Evolutionary conservation across 129 eudicot species (phyloP).

Genomic region (Artemisia annua): DNA sequence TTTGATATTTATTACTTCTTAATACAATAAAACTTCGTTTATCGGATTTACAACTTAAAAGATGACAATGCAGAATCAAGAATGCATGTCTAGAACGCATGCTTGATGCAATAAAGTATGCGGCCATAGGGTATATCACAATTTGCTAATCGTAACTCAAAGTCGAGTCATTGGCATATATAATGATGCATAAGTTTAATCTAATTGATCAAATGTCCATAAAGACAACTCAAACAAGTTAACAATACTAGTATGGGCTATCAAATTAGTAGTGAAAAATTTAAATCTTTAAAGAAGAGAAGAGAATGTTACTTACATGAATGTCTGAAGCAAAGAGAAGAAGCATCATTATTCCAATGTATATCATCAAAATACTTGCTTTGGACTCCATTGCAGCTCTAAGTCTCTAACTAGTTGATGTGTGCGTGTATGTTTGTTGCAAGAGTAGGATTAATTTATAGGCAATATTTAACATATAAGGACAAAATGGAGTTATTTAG

Average conservation of each 20-base stretch:
- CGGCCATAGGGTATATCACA: too few species aligned
- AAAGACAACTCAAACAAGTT: neutral
- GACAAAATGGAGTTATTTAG: neutral
- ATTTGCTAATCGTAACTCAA: too few species aligned
- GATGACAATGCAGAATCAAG: too few species aligned
- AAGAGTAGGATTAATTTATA: neutral
- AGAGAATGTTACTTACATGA: conserved; percentile 31
- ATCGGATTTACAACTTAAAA: too few species aligned
- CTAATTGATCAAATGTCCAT: neutral
- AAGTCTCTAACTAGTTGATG: neutral
- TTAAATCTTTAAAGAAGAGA: neutral
- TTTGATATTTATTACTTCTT: too few species aligned
- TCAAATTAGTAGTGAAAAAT: neutral
- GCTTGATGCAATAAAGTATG: too few species aligned
- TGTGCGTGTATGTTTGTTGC: neutral
- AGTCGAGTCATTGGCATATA: too few species aligned
- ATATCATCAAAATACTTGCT: conserved; percentile 23
- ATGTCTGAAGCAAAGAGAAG: conserved; percentile 21
- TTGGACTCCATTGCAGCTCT: conserved; percentile 16
- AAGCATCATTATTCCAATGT: conserved; percentile 7
- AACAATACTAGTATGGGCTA: neutral
- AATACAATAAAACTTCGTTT: too few species aligned
- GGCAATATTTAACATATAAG: neutral
- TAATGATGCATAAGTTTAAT: too few species aligned
- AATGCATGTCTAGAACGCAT: too few species aligned